Evolutionary conservation across 1,139 yeast genomes (phyloP), one percentile per base, ranked within the genome.

Genomic region (Yamadazyma mexicana): DNA sequence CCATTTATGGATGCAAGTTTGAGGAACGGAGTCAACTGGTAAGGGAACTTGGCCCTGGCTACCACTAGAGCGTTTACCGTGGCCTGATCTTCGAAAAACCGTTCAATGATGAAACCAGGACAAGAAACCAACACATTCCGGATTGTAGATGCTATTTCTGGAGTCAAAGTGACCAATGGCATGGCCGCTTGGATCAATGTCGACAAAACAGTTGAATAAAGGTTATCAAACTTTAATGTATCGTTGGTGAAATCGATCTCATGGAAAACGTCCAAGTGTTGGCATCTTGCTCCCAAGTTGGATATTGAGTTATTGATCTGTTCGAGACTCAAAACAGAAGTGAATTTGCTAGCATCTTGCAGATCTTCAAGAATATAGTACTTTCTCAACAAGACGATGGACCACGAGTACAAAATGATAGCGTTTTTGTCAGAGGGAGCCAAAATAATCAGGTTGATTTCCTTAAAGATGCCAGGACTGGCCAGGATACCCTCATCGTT

Each of bases 11-110:
- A 70, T 3, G 84, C 72, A 11, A 88, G 53, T 39, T 78, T 73
- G 31, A 87, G 61, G 47, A 82, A 82, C 1, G 94, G 85, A 2
- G 72, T 58, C 14, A 87, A 58, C 2, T 80, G 68, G n/a, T 80
- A 67, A 0, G 97, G 97, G 47, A 87, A 76, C 52, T 88, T 87
- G 0, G 94, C 83, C 44, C 83, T 71, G 0, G 88, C 63, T 23
- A 87, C 56, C 14, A 77, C 66, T 23, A 87, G 54, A n/a, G 81
- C 68, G 42, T 75, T 73, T 33, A 75, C 73, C 3, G 83, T 76
- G 15, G 77, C 67, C 18, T 73, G 73, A 45, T 77, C 73, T 1
- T 71, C 66, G 52, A 87, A 82, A 51, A 87, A 82, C 34, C 65
- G 67, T 46, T 75, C 80, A 12, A 83, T 68, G 8, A 83, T 68